Evolutionary conservation across 768 basidiomycete genomes (phyloP), one percentile per base, ranked within the genome.

Genomic region (Hericium erinaceus): DNA sequence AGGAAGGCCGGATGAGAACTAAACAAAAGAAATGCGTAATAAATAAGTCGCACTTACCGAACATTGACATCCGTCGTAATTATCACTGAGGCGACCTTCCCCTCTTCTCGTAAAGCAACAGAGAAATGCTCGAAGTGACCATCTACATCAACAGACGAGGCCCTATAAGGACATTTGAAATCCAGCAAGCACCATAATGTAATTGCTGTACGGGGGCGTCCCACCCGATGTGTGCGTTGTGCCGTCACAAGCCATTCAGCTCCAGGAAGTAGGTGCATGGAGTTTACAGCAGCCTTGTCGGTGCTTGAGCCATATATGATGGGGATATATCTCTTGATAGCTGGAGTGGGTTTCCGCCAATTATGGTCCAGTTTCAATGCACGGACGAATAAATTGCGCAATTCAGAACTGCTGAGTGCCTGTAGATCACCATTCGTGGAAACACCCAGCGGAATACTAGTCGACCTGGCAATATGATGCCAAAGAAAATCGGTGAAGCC

Each of bases 401-500:
- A 66, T 55, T 75, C 66, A 20, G 66, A 51, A 20, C 71, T 75
- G 1, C 76, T 64, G 8, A 82, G 68, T 7, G 70, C 56, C n/a
- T 60, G 57, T 8, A 71, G 60, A 56, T 68, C 62, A 13, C 57
- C 61, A 52, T 74, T 69, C 15, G 63, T 58, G 28, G 77, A 74
- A 0, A 79, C 64, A 64, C 81, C 77, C 33, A 75, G 49, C 3
- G 77, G 75, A 37, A 78, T 59, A 39, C 71, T 71, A 58, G 70
- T 65, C 20, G 58, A 26, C 10, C 58, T 51, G 28, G 57, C 48
- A 56, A 79, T 61, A 38, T 73, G 73, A 67, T 79, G 82, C 81
- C 82, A 84, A 40, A 81, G 66, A 65, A 81, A 81, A 64, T 85
- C 78, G 41, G 67, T 67, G 52, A 72, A 73, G 13, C 74, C 75